These are phyloP conservation scores for Boletus rex-veris DNA, from an alignment of 768 basidiomycete genomes.

Conservation along the genomic window DNA sequence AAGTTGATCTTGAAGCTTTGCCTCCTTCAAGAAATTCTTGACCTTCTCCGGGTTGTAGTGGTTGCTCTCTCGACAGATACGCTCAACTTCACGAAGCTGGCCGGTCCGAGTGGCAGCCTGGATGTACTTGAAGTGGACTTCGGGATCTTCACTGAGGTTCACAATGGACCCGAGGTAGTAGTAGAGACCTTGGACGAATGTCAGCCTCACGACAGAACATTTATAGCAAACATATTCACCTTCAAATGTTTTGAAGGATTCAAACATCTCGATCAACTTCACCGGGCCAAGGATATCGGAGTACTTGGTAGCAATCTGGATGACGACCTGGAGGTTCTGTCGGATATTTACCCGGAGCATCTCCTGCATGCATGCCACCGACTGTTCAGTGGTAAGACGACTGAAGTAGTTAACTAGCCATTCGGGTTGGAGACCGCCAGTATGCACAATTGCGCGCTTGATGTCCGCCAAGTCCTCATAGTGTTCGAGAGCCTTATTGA, in stretches of 20 bases:
- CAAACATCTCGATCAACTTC: constrained; percentile 98
- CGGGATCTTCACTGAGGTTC: constrained; percentile 92
- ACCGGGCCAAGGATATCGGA: constrained; percentile 96
- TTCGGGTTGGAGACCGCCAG: constrained; percentile 80
- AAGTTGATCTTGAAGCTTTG: constrained; percentile 92
- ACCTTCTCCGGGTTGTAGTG: constrained; percentile 99
- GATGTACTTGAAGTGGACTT: constrained; percentile 99
- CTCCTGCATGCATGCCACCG: constrained; percentile 93
- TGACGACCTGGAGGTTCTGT: constrained; percentile 93
- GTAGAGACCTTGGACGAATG: constrained; percentile 64
- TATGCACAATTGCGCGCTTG: constrained; percentile 96
- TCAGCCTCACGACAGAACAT: not conserved
- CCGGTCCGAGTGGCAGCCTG: constrained; percentile 98
- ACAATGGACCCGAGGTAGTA: constrained; percentile 98
- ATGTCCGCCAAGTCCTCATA: constrained; percentile 99
- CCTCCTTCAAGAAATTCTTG: constrained; percentile 99
- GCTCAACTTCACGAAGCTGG: constrained; percentile 98
- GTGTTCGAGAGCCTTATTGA: constrained; percentile 86
- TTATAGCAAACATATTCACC: constrained; percentile 40
- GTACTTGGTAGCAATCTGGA: constrained; percentile 98
- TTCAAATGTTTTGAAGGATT: constrained; percentile 96
- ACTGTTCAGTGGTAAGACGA: constrained; percentile 94
- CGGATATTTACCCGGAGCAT: constrained; percentile 97
- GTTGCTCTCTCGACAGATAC: constrained; percentile 97
- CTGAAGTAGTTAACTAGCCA: constrained; percentile 99